phyloP scores from a whole-genome alignment of 164 flowering plant genomes.

The Platanus orientalis region DNA sequence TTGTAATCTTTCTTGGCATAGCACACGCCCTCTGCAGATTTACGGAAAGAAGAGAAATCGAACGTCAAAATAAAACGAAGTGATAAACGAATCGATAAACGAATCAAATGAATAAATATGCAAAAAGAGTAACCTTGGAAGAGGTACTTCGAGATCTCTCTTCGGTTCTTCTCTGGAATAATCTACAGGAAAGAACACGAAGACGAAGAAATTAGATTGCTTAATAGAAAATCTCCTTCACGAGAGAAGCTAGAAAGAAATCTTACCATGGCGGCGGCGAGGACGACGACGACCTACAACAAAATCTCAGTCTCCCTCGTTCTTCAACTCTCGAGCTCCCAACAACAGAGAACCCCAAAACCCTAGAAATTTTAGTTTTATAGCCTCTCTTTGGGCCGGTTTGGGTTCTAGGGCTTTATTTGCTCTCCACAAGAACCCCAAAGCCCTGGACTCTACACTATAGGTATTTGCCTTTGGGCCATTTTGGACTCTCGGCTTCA shows the following conservation, averaged over 20 bases:
- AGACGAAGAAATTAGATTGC: neutral
- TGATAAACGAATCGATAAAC: neutral
- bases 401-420: no score
- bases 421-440: no score
- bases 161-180: slow-evolving; percentile 35
- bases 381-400: neutral
- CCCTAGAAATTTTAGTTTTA: neutral
- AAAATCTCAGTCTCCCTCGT: neutral
- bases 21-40: slow-evolving; percentile 34
- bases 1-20: slow-evolving; percentile 50
- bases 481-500: no score
- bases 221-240: no score
- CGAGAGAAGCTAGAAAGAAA: neutral
- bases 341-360: neutral
- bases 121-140: slow-evolving; percentile 26
- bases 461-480: no score
- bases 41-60: neutral
- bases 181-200: slow-evolving; percentile 16
- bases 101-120: neutral
- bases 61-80: neutral
- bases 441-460: no score
- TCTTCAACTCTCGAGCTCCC: neutral
- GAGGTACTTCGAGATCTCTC: slow-evolving; percentile 38
- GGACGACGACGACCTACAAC: neutral
- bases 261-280: neutral